Evolutionary conservation across 2,329 filamentous ascomycete genomes (phyloP).

Genomic region (Dissoconium aciculare): DNA sequence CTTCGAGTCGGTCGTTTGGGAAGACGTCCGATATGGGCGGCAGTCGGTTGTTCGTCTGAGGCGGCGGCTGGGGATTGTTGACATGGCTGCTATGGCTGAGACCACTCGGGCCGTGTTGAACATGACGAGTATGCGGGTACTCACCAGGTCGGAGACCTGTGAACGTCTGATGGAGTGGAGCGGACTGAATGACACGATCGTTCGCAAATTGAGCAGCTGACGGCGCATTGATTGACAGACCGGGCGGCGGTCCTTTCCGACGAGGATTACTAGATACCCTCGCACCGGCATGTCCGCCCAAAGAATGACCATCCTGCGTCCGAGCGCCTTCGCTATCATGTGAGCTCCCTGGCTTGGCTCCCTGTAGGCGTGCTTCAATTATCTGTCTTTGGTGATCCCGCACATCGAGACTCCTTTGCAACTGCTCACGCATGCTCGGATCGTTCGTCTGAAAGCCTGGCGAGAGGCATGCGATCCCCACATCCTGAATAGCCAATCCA

Average conservation of each 20-base stretch:
- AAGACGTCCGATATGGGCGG: slow-evolving; percentile 94
- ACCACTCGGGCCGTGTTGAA: slow-evolving; percentile 65
- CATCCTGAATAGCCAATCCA: slow-evolving; percentile 70
- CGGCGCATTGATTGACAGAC: slow-evolving; percentile 86
- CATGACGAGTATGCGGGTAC: slow-evolving; percentile 23
- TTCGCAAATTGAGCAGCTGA: slow-evolving; percentile 83
- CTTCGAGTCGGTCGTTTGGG: slow-evolving; percentile 53
- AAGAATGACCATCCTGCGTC: slow-evolving; percentile 28
- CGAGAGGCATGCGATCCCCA: slow-evolving; percentile 85
- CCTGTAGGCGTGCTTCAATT: slow-evolving; percentile 85
- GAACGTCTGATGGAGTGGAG: slow-evolving; percentile 86
- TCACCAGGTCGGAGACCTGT: slow-evolving; percentile 67
- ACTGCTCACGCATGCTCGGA: slow-evolving; percentile 87
- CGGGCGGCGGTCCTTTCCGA: slow-evolving; percentile 66
- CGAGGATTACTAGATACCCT: slow-evolving; percentile 62
- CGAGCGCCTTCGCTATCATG: slow-evolving; percentile 20
- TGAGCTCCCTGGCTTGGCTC: slow-evolving; percentile 44
- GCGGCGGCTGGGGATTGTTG: slow-evolving; percentile 74
- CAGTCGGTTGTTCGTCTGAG: slow-evolving; percentile 78
- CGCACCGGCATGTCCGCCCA: slow-evolving; percentile 25
- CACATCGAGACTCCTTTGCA: slow-evolving; percentile 86
- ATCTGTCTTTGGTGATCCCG: slow-evolving; percentile 88
- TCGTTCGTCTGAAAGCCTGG: slow-evolving; percentile 94
- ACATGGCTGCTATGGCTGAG: slow-evolving; percentile 77
- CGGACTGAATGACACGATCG: slow-evolving; percentile 92